Conservation (phyloP, 139 green algal genomes). For the Chlamydomonas eustigma region DNA sequence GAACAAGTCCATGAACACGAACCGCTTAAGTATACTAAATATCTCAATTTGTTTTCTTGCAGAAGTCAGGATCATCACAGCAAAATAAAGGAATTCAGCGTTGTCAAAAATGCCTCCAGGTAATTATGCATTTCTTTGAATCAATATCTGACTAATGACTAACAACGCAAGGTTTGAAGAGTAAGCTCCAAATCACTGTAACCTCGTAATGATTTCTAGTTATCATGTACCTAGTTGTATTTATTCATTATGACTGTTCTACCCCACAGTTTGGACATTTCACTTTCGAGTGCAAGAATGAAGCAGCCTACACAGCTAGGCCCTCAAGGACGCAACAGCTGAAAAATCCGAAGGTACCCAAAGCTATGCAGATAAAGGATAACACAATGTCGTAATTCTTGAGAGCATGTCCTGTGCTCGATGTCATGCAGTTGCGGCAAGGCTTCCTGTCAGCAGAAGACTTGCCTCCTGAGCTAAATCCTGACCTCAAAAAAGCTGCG, state of each 20-base stretch:
- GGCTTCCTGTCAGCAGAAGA: constrained; percentile 51
- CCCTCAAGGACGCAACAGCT: constrained; percentile 70
- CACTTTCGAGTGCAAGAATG: constrained; percentile 74
- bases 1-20: too few species aligned
- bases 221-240: too few species aligned
- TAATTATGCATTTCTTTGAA: too few species aligned
- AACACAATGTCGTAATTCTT: too few species aligned
- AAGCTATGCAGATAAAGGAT: neutral
- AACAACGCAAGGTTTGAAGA: too few species aligned
- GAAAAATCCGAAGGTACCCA: constrained; percentile 49
- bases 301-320: constrained; percentile 51
- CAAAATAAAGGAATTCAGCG: constrained; percentile 1
- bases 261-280: constrained; percentile 61
- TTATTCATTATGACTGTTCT: neutral
- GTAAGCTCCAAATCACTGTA: too few species aligned
- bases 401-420: neutral
- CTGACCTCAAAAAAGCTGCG: constrained; percentile 18
- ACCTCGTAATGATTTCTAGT: too few species aligned
- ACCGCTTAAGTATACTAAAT: neutral
- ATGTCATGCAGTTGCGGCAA: constrained; percentile 18
- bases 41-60: too few species aligned
- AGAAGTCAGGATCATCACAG: neutral
- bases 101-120: constrained; percentile 9
- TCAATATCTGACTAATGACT: too few species aligned
- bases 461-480: constrained; percentile 40